phyloP scores from a whole-genome alignment of 2,329 filamentous ascomycete species.

The Fulvia fulva region DNA sequence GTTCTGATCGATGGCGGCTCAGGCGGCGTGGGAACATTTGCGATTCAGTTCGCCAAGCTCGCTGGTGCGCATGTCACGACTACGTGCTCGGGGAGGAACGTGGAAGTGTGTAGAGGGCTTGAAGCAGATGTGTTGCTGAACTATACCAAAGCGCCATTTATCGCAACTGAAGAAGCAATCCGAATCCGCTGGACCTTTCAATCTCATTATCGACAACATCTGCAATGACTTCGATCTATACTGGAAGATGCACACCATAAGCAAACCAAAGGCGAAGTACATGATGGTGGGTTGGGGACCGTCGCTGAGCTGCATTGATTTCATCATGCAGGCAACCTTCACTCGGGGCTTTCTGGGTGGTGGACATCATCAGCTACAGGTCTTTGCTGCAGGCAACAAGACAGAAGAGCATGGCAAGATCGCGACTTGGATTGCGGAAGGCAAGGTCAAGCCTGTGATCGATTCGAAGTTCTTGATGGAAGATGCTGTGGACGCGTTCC shows the following conservation, averaged over 20 bases:
- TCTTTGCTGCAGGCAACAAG: conserved; percentile 37
- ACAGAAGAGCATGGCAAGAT: conserved; percentile 48
- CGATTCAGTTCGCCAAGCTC: conserved; percentile 61
- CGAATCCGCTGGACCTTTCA: conserved; percentile 36
- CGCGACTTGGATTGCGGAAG: conserved; percentile 53
- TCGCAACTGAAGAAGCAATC: conserved; percentile 46
- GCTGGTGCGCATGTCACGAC: conserved; percentile 57
- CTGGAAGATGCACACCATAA: conserved; percentile 49
- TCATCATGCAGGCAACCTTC: conserved; percentile 41
- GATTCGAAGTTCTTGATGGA: conserved; percentile 55
- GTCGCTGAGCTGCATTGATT: conserved; percentile 29
- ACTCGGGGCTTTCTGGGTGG: conserved; percentile 44
- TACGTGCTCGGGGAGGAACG: conserved; percentile 56
- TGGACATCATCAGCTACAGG: conserved; percentile 43
- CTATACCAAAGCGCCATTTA: conserved; percentile 52
- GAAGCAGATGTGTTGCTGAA: conserved; percentile 63
- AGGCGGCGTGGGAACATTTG: conserved; percentile 58
- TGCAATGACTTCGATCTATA: conserved; percentile 51
- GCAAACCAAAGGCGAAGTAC: conserved; percentile 49
- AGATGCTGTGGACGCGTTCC: conserved; percentile 55
- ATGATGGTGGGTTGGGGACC: conserved; percentile 49
- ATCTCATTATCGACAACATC: conserved; percentile 57
- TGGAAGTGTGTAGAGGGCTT: conserved; percentile 52
- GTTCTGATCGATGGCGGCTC: conserved; percentile 64
- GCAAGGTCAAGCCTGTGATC: conserved; percentile 54